Base-by-base conservation (phyloP, 1,139 yeast species). In the Taphrina pruni region DNA sequence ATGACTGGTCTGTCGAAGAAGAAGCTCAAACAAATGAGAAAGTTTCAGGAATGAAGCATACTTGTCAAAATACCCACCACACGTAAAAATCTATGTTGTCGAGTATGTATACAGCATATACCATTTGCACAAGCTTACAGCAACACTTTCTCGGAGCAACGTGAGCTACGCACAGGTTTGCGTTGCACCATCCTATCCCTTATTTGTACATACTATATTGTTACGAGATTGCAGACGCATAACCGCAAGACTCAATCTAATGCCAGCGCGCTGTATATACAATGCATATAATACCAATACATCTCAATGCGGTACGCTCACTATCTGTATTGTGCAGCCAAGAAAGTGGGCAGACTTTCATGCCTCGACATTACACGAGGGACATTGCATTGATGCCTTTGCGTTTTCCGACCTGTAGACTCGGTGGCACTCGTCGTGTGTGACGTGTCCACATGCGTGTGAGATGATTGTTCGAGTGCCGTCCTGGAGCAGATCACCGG, bases 361-460 rank as follows among this genome's bases (percentile, higher is more conserved):
- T 1, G n/a, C 20, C 8, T 45, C 48, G 20, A 17, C 12, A 6
- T 45, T 17, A 54, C 58, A 54, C 6, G 14, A 14, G 9, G 58
- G 58, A 54, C 58, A 54, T 14, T 54, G 58, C 5, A 35, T 11
- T 11, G 12, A 9, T 38, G n/a, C 26, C 14, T 54, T 26, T 12
- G 5, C 21, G n/a, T 12, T 54, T 26, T 17, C 17, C 21, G 21
- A 6, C 17, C 14, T 35, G 58, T 35, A 17, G 17, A n/a, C 58
- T 35, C 11, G 35, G 12, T 35, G 43, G 17, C 58, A 54, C 12
- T 17, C 17, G 21, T 54, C 58, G 58, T 54, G 58, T 6, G 58
- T 54, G 2, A 38, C 36, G 58, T 54, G 58, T 54, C 58, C 58
- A 20, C 58, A 54, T 14, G 58, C 41, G 45, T 54, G 58, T 11